Evolutionary conservation across 371 early-diverging fungal genomes (phyloP).

Genomic region (Conidiobolus incongruus): DNA sequence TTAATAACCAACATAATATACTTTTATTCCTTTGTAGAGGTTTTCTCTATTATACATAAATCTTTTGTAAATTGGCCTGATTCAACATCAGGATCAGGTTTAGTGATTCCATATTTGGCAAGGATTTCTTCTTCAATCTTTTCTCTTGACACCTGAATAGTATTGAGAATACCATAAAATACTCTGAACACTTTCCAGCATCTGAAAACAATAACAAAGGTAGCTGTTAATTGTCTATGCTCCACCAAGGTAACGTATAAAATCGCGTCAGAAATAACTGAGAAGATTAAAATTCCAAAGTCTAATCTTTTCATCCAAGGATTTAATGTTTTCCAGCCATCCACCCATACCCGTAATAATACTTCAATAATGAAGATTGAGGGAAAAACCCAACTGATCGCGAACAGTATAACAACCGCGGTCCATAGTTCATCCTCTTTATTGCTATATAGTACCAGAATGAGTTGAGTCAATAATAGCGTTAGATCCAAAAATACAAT

Average conservation of each 20-base stretch:
- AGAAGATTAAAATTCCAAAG: background rate
- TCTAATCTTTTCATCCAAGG: background rate
- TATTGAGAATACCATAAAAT: background rate
- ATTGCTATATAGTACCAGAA: background rate
- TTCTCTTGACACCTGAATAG: background rate
- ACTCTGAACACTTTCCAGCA: background rate
- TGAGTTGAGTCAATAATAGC: background rate
- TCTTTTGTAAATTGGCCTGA: too few relatives aligned
- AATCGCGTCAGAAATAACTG: background rate
- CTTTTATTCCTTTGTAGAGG: too few relatives aligned
- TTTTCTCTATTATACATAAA: too few relatives aligned
- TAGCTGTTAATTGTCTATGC: background rate
- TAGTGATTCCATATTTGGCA: too few relatives aligned
- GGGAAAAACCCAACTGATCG: background rate
- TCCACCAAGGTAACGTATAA: background rate
- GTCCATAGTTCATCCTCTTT: background rate
- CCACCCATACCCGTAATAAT: background rate
- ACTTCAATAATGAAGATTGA: background rate
- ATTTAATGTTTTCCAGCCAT: background rate
- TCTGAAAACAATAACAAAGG: background rate
- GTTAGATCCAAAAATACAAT: slow-evolving; percentile 1
- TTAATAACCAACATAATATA: too few relatives aligned
- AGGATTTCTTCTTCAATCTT: too few relatives aligned
- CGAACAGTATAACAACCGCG: background rate
- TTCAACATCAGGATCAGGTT: too few relatives aligned